A percentile compares a stretch with the other conserved stretches of the same genome.
Conservation (phyloP, 2,329 filamentous ascomycete species). For the Beauveria medogensis region DNA sequence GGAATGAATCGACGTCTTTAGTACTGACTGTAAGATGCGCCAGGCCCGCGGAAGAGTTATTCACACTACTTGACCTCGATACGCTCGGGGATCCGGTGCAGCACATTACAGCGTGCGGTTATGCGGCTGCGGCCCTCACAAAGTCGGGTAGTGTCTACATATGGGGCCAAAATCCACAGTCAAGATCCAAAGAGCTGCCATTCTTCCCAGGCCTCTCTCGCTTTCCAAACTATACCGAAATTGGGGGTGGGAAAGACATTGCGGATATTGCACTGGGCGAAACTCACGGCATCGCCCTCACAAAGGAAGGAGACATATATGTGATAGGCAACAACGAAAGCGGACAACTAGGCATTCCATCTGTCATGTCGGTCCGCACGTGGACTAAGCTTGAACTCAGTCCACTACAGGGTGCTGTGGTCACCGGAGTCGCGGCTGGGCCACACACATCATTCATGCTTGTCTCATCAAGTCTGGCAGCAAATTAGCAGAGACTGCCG, state of each 20-base stretch:
- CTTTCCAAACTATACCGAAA: constrained; percentile 36
- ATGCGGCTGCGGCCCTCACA: constrained; percentile 50
- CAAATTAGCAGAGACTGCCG: constrained; percentile 8
- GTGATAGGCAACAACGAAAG: constrained; percentile 48
- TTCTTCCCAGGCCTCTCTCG: constrained; percentile 23
- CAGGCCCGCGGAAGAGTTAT: constrained; percentile 39
- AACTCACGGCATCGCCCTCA: constrained; percentile 50
- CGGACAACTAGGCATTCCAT: constrained; percentile 48
- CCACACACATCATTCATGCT: constrained; percentile 13
- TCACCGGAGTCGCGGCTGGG: constrained; percentile 40
- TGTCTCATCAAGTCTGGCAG: not conserved
- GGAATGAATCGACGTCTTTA: no score
- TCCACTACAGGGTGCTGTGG: constrained; percentile 18
- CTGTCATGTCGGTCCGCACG: constrained; percentile 13
- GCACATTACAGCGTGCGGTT: constrained; percentile 49
- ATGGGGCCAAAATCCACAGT: constrained; percentile 40
- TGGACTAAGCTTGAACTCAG: constrained; percentile 31
- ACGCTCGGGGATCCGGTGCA: constrained; percentile 43
- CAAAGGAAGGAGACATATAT: constrained; percentile 40
- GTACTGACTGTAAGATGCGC: not conserved
- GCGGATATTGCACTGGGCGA: constrained; percentile 50
- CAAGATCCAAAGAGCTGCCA: constrained; percentile 22
- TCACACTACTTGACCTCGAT: constrained; percentile 38
- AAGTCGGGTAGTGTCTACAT: constrained; percentile 50
- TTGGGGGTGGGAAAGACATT: constrained; percentile 43